Evolutionary conservation across 352 stramenopile genomes (phyloP).

Genomic region (Peronospora belbahrii): DNA sequence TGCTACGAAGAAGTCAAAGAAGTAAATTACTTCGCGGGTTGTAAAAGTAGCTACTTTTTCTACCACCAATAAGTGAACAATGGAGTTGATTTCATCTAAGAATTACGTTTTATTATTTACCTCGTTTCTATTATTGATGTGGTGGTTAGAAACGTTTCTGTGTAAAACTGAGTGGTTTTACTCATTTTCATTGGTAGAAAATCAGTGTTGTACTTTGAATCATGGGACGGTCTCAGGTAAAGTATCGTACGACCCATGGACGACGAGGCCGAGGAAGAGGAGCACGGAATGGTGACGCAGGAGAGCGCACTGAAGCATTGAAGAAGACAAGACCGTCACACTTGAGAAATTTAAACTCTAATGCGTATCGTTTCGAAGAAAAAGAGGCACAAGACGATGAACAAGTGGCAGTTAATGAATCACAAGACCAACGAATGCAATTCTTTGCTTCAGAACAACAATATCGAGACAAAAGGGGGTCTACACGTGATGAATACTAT

Average conservation of each 20-base stretch:
- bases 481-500: constrained; percentile 41
- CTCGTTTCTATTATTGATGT: too few relatives aligned
- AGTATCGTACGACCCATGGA: constrained; percentile 50
- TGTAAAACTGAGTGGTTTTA: too few relatives aligned
- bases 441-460: constrained; percentile 60
- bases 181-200: too few relatives aligned
- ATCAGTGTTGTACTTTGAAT: too few relatives aligned
- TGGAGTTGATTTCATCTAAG: constrained; percentile 40
- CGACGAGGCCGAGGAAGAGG: constrained; percentile 29
- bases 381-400: constrained; percentile 21
- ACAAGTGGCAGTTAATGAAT: constrained; percentile 2
- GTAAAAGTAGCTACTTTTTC: neutral
- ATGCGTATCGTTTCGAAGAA: constrained; percentile 63
- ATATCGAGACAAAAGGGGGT: constrained; percentile 31
- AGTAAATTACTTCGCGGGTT: constrained; percentile 53
- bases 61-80: constrained; percentile 32
- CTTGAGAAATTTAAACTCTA: constrained; percentile 43
- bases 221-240: constrained; percentile 64
- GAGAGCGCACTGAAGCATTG: constrained; percentile 3
- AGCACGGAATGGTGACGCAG: neutral
- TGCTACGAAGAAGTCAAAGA: constrained; percentile 98
- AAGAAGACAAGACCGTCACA: constrained; percentile 21
- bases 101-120: neutral
- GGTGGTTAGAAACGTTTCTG: too few relatives aligned
- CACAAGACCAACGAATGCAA: constrained; percentile 25